Conservation (phyloP, 2,329 filamentous ascomycete species). For the Zalaria obscura region DNA sequence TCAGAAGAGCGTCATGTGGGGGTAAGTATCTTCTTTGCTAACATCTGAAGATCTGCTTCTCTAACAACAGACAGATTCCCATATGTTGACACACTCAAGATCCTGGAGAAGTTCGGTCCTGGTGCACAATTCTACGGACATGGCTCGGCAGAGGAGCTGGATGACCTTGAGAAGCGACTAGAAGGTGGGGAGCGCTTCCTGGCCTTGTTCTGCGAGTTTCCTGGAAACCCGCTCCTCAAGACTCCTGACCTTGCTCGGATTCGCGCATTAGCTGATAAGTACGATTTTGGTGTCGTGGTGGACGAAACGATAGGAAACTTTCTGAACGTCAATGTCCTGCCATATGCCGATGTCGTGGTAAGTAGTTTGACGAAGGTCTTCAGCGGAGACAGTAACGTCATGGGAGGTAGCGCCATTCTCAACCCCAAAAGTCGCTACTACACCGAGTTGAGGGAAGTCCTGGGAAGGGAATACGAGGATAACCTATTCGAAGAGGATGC, state of each 20-base stretch:
- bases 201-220: slow-evolving; percentile 87
- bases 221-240: slow-evolving; percentile 76
- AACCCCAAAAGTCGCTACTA: slow-evolving; percentile 62
- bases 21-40: not conserved
- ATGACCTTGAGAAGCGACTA: slow-evolving; percentile 65
- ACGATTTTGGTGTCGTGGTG: slow-evolving; percentile 78
- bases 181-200: slow-evolving; percentile 61
- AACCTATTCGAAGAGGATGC: slow-evolving; percentile 90
- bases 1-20: slow-evolving; percentile 65
- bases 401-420: slow-evolving; percentile 63
- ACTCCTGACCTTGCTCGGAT: slow-evolving; percentile 79
- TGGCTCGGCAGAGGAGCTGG: slow-evolving; percentile 61
- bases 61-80: slow-evolving; percentile 62
- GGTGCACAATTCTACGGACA: slow-evolving; percentile 81
- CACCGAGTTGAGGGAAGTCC: slow-evolving; percentile 47
- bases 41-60: not conserved
- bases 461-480: slow-evolving; percentile 60
- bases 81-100: slow-evolving; percentile 92
- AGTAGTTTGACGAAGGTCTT: slow-evolving; percentile 96
- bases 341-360: slow-evolving; percentile 78
- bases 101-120: slow-evolving; percentile 85
- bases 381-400: slow-evolving; percentile 94
- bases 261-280: slow-evolving; percentile 60
- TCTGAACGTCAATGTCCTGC: slow-evolving; percentile 85
- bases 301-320: slow-evolving; percentile 97